phyloP scores from a whole-genome alignment of 257 asterid species.

The Gentiana dahurica region DNA sequence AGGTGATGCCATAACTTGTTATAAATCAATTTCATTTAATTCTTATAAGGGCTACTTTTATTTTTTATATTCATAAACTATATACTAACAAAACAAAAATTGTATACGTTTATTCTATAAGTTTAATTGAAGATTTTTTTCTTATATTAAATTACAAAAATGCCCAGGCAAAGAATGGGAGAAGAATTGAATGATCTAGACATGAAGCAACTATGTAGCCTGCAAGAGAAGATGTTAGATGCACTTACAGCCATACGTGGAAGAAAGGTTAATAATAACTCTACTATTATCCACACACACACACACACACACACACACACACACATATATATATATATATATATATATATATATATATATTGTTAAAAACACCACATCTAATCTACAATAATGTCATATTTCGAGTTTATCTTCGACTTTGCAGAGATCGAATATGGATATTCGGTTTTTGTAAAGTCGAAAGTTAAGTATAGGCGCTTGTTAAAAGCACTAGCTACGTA shows the following conservation, averaged over 20 bases:
- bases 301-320: no score
- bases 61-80: background rate
- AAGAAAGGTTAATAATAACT: conserved; percentile 13
- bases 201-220: conserved; percentile 19
- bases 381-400: no score
- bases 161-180: conserved; percentile 27
- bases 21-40: background rate
- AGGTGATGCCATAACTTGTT: conserved; percentile 12
- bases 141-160: no score
- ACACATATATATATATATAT: no score
- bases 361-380: no score
- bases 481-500: no score
- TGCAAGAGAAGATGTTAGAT: conserved; percentile 16
- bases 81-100: no score
- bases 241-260: conserved; percentile 23
- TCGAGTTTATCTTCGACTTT: no score
- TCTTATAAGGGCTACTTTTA: background rate
- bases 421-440: no score
- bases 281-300: background rate
- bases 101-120: background rate
- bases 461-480: no score
- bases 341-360: no score
- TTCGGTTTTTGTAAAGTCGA: no score
- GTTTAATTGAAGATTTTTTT: background rate
- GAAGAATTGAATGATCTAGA: conserved; percentile 28